These are phyloP conservation scores for Hanseniaspora jakobsenii DNA, from an alignment of 805 yeast species.

Conservation along the genomic window DNA sequence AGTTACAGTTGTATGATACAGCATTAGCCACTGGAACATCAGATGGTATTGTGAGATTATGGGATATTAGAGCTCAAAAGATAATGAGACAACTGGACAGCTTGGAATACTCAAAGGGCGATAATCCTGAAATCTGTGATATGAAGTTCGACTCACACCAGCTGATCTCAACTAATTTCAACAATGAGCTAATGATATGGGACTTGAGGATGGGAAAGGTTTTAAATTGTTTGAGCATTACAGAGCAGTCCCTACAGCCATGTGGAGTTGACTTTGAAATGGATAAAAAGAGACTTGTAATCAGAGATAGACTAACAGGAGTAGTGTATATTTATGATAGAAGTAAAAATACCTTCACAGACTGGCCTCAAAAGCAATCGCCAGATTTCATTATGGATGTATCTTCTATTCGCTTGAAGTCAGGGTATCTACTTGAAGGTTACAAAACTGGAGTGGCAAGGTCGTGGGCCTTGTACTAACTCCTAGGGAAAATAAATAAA, in stretches of 20 bases:
- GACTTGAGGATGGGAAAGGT: constrained; percentile 58
- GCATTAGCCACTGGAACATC: constrained; percentile 70
- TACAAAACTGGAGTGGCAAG: constrained; percentile 48
- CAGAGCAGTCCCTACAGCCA: constrained; percentile 24
- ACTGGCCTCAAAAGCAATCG: constrained; percentile 20
- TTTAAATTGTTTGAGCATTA: constrained; percentile 49
- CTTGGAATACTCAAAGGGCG: constrained; percentile 21
- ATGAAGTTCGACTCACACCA: constrained; percentile 53
- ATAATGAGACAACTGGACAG: constrained; percentile 35
- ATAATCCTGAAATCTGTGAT: constrained; percentile 55
- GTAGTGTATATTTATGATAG: constrained; percentile 50
- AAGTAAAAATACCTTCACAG: constrained; percentile 36
- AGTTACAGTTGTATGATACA: constrained; percentile 59
- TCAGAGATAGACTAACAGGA: constrained; percentile 36
- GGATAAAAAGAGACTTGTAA: constrained; percentile 45
- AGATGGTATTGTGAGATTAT: constrained; percentile 61
- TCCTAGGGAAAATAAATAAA: not conserved
- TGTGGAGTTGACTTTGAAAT: constrained; percentile 46
- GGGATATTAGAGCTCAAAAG: constrained; percentile 66
- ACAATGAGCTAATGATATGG: constrained; percentile 44
- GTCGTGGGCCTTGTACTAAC: too few species aligned
- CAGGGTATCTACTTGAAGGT: constrained; percentile 59
- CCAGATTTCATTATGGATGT: constrained; percentile 25
- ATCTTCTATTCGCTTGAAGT: constrained; percentile 39
- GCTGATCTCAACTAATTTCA: constrained; percentile 7